phyloP scores from a whole-genome alignment of 352 stramenopile genomes.

The Phytophthora constricta region DNA sequence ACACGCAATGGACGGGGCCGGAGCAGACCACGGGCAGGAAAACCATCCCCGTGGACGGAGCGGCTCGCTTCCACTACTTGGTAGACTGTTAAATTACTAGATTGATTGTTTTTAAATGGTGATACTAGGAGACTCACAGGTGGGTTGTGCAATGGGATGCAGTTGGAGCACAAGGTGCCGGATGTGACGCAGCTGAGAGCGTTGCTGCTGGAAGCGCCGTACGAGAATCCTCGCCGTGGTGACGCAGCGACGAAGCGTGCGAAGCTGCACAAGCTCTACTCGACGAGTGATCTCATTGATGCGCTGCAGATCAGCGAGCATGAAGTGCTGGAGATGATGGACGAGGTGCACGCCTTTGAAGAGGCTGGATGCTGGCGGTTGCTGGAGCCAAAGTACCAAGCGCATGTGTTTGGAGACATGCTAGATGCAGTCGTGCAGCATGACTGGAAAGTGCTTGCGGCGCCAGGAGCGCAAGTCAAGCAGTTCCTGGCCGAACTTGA shows the following conservation, averaged over 20 bases:
- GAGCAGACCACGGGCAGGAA: constrained; percentile 29
- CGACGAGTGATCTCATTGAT: constrained; percentile 64
- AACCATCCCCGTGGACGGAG: constrained; percentile 61
- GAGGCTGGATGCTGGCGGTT: constrained; percentile 75
- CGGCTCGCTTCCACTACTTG: constrained; percentile 70
- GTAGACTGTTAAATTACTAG: constrained; percentile 26
- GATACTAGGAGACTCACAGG: background rate
- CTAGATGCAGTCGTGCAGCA: constrained; percentile 77
- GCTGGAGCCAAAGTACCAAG: constrained; percentile 62
- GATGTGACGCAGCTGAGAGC: constrained; percentile 63
- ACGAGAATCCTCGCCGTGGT: constrained; percentile 41
- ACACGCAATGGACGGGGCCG: constrained; percentile 53
- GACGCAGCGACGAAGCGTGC: constrained; percentile 39
- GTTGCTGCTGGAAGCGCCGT: constrained; percentile 72
- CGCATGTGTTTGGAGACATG: constrained; percentile 71
- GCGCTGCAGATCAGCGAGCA: constrained; percentile 68
- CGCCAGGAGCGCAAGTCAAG: constrained; percentile 50
- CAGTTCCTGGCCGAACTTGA: constrained; percentile 46
- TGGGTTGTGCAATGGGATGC: constrained; percentile 3
- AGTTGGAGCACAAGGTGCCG: constrained; percentile 71
- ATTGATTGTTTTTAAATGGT: background rate
- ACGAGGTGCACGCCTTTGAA: constrained; percentile 71
- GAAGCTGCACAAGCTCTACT: constrained; percentile 67
- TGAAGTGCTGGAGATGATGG: constrained; percentile 67
- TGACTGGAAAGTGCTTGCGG: constrained; percentile 60